Base-by-base conservation (phyloP, 2,329 filamentous ascomycete genomes). In the Aspergillus phoenicis region DNA sequence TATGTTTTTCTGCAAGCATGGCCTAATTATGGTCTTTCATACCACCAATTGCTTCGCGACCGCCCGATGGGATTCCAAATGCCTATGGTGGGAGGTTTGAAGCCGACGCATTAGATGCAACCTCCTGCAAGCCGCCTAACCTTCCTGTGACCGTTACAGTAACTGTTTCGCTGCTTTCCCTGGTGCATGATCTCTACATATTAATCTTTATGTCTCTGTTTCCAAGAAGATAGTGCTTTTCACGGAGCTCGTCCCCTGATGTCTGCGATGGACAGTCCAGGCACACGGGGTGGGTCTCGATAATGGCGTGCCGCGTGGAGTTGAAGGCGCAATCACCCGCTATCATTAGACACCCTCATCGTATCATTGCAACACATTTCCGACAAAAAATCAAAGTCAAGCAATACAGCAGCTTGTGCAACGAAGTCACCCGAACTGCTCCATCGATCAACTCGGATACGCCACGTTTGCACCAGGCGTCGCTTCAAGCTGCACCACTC, bases 301-400 rank as follows among this genome's bases (percentile, higher is more conserved):
- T 54, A 45, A 68, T 68, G 66, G 64, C 66, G 66, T 66, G 61
- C 64, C 57, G 39, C 38, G 62, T 63, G 64, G 65, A 59, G 62
- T 49, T 17, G 36, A 56, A 63, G 55, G 57, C 66, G 66, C 62
- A 64, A 68, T 65, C 58, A 52, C 30, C 26, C 39, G 48, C 36
- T 30, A 43, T 58, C 56, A 24, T 30, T 38, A 33, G 43, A 28
- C 45, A 15, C 7, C 20, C 22, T 26, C 28, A 45, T 30, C 7
- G 36, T 38, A 56, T 51, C 47, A 53, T 26, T 24, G 61, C 58
- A 59, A 28, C 52, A 43, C 13, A 11, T 33, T 45, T 36, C 28
- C 15, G 28, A 43, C 39, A 43, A 20, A 33, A 26, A 28, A 24
- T 56, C 53, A 41, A 30, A 22, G 22, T 47, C 20, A 45, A 43